A percentile compares a stretch with the other conserved stretches of the same genome.
phyloP scores from a whole-genome alignment of 805 yeast genomes.

The Debaryomyces tyrocola region DNA sequence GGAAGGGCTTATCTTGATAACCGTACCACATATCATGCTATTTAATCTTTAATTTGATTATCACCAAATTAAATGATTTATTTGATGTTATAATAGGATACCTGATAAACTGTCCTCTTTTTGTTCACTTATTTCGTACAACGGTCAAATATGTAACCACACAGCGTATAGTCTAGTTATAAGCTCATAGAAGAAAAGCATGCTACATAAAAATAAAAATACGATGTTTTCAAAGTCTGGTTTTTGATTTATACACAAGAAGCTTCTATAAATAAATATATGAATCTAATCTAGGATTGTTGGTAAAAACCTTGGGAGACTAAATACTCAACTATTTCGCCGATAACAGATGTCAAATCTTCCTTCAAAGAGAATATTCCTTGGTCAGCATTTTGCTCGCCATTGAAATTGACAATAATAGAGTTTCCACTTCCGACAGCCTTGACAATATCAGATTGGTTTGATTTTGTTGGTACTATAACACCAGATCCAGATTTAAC shows the following conservation, averaged over 20 bases:
- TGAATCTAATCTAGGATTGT: not conserved
- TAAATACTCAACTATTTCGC: slow-evolving; percentile 67
- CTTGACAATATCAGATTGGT: slow-evolving; percentile 59
- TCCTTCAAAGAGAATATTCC: slow-evolving; percentile 13
- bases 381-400: slow-evolving; percentile 8
- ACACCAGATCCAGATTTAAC: slow-evolving; percentile 93
- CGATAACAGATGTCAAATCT: slow-evolving; percentile 51
- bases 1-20: no score
- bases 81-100: no score
- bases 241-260: not conserved
- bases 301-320: slow-evolving; percentile 82
- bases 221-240: no score
- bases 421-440: slow-evolving; percentile 56
- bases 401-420: slow-evolving; percentile 35
- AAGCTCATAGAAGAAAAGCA: no score
- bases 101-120: no score
- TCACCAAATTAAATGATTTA: no score
- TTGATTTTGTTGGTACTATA: slow-evolving; percentile 50
- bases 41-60: no score
- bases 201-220: no score
- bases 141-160: no score
- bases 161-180: no score
- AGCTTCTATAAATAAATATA: not conserved
- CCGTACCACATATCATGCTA: no score
- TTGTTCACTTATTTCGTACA: no score